Evolutionary conservation across 306 rosid genomes (phyloP).

Genomic region (Pterocarpus santalinus): DNA sequence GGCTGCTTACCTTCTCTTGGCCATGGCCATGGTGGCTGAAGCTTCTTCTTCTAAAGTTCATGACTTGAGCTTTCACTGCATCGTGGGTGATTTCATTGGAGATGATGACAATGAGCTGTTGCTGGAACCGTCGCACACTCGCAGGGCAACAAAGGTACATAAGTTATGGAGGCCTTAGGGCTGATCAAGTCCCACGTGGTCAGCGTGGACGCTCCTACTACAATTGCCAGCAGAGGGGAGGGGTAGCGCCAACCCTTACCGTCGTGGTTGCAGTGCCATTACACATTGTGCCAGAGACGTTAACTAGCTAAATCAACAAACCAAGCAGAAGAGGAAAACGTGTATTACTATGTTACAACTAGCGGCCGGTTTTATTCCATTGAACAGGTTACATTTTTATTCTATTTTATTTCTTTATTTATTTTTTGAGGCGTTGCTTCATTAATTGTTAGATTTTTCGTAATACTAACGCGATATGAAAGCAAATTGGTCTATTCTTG

Average conservation of each 20-base stretch:
- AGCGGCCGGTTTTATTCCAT: neutral
- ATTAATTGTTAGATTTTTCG: too few species aligned
- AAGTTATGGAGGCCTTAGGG: slow-evolving; percentile 48
- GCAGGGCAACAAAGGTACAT: slow-evolving; percentile 6
- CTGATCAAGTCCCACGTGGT: slow-evolving; percentile 51
- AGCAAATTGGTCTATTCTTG: too few species aligned
- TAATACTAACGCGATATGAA: too few species aligned
- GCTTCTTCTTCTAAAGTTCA: slow-evolving; percentile 27
- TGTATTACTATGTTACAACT: neutral
- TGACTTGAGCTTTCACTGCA: neutral
- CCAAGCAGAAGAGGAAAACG: slow-evolving; percentile 45
- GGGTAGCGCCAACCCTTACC: slow-evolving; percentile 55
- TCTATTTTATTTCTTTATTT: too few species aligned
- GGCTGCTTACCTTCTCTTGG: slow-evolving; percentile 45
- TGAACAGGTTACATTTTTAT: too few species aligned
- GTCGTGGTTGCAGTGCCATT: slow-evolving; percentile 53
- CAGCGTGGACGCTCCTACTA: slow-evolving; percentile 58
- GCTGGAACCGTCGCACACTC: slow-evolving; percentile 41
- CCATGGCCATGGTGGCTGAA: slow-evolving; percentile 35
- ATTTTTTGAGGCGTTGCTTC: too few species aligned
- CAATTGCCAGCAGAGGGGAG: slow-evolving; percentile 43
- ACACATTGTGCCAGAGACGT: slow-evolving; percentile 60
- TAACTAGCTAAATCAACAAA: neutral
- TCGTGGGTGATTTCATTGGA: slow-evolving; percentile 46
- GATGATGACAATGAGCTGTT: slow-evolving; percentile 54